Evolutionary conservation across 371 early-diverging fungal species (phyloP).

Genomic region (Sporodiniella umbellata): DNA sequence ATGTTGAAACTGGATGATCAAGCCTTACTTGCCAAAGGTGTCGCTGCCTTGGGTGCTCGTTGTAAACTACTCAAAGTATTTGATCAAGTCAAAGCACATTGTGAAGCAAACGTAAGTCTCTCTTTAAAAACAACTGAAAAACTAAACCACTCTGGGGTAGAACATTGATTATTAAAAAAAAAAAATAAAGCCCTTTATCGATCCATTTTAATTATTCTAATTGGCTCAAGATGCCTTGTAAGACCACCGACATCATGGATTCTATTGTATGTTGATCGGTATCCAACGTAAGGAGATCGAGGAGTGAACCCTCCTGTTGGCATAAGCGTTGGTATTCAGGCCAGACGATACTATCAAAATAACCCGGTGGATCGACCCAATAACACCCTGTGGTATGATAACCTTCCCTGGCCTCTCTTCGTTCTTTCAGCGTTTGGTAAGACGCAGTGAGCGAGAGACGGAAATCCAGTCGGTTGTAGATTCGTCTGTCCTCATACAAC

Average conservation of each 20-base stretch:
- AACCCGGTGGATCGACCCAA: constrained; percentile 77
- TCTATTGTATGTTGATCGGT: constrained; percentile 26
- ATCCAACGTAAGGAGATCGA: constrained; percentile 21
- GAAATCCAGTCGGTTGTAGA: constrained; percentile 51
- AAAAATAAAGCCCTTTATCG: too few species aligned
- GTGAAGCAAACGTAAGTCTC: constrained; percentile 41
- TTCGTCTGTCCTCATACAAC: constrained; percentile 42
- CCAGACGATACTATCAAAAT: constrained; percentile 77
- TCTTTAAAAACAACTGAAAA: too few species aligned
- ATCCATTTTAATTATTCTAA: too few species aligned
- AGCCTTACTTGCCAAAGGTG: constrained; percentile 77
- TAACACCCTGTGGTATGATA: constrained; percentile 77
- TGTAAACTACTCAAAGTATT: constrained; percentile 94
- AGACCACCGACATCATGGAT: constrained; percentile 21
- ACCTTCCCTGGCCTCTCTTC: constrained; percentile 59
- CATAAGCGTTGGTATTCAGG: constrained; percentile 58
- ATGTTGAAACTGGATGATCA: constrained; percentile 83
- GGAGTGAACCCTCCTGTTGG: constrained; percentile 11
- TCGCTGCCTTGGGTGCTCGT: constrained; percentile 90
- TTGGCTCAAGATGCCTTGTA: too few species aligned
- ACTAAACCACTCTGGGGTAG: too few species aligned
- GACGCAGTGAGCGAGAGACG: constrained; percentile 59
- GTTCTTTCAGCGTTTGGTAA: constrained; percentile 48
- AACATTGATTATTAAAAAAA: too few species aligned
- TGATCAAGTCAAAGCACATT: constrained; percentile 68